Evolutionary conservation across 2,329 filamentous ascomycete species (phyloP).

Genomic region (Pestalotiopsis sp.): DNA sequence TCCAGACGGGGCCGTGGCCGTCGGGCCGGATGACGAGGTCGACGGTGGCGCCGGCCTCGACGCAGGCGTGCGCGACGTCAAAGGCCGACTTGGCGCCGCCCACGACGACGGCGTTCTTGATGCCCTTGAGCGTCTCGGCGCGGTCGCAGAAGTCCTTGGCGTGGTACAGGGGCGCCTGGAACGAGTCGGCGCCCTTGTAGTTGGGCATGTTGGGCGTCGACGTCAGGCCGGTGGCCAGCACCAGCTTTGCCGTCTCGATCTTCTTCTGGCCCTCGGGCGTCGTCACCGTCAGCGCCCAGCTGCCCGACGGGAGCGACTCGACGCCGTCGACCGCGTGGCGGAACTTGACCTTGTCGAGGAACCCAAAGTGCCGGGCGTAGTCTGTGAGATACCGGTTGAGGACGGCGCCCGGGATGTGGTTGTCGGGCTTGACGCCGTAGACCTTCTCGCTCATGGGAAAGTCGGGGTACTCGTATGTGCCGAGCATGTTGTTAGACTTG

Average conservation of each 20-base stretch:
- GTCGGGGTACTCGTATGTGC: conserved; percentile 42
- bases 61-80: conserved; percentile 61
- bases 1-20: conserved; percentile 55
- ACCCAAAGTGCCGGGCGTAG: conserved; percentile 53
- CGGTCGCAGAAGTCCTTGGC: conserved; percentile 47
- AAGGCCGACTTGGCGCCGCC: conserved; percentile 64
- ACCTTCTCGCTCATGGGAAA: conserved; percentile 28
- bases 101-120: conserved; percentile 49
- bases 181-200: conserved; percentile 48
- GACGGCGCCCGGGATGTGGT: conserved; percentile 60
- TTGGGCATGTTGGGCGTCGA: conserved; percentile 55
- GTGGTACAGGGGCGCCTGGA: conserved; percentile 56
- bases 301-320: conserved; percentile 35
- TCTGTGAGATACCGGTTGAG: conserved; percentile 58
- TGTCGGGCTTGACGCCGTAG: conserved; percentile 42
- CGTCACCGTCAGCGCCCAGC: conserved; percentile 24
- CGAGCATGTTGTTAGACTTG: conserved; percentile 44
- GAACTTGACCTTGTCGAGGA: conserved; percentile 50
- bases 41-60: conserved; percentile 50
- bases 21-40: conserved; percentile 55
- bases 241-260: conserved; percentile 46
- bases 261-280: conserved; percentile 6
- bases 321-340: conserved; percentile 50
- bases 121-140: conserved; percentile 30
- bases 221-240: conserved; percentile 62